A percentile compares a stretch with the other conserved stretches of the same genome.
Evolutionary conservation across 306 rosid species (phyloP).

Genomic region (Neltuma alba): DNA sequence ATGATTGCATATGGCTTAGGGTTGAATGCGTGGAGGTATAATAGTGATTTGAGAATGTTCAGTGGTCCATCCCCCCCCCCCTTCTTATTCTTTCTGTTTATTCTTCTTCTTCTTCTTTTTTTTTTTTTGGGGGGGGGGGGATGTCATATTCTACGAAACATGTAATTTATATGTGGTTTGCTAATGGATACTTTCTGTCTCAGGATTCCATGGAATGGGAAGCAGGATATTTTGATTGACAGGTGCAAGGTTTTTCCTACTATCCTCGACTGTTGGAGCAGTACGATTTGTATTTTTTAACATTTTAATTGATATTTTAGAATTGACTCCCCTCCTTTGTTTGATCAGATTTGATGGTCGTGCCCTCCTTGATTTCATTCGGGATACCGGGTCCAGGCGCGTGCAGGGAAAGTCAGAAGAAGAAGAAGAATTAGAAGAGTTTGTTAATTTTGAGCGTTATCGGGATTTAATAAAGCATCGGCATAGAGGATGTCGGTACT

Average conservation of each 20-base stretch:
- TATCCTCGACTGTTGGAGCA: background rate
- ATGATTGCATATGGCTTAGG: background rate
- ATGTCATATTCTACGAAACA: background rate
- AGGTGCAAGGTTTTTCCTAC: slow-evolving; percentile 44
- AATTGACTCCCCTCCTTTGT: slow-evolving; percentile 22
- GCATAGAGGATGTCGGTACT: slow-evolving; percentile 99
- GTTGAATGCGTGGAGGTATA: background rate
- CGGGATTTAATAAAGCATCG: slow-evolving; percentile 99
- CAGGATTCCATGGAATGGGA: slow-evolving; percentile 99
- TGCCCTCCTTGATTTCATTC: slow-evolving; percentile 93
- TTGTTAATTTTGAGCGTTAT: slow-evolving; percentile 99
- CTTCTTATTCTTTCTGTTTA: background rate
- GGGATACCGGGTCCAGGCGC: slow-evolving; percentile 71
- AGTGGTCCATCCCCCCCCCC: too few species aligned
- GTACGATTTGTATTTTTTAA: background rate
- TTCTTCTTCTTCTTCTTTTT: background rate
- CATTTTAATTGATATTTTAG: background rate
- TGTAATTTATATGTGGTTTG: background rate
- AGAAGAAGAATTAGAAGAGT: slow-evolving; percentile 99
- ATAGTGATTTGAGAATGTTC: background rate
- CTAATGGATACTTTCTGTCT: slow-evolving; percentile 16
- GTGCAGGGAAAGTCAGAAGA: slow-evolving; percentile 87
- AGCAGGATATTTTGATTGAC: slow-evolving; percentile 89
- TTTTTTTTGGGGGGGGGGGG: background rate
- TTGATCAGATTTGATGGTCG: slow-evolving; percentile 93